Base-by-base conservation (phyloP, 179 eudicot species). In the Actinidia arguta region DNA sequence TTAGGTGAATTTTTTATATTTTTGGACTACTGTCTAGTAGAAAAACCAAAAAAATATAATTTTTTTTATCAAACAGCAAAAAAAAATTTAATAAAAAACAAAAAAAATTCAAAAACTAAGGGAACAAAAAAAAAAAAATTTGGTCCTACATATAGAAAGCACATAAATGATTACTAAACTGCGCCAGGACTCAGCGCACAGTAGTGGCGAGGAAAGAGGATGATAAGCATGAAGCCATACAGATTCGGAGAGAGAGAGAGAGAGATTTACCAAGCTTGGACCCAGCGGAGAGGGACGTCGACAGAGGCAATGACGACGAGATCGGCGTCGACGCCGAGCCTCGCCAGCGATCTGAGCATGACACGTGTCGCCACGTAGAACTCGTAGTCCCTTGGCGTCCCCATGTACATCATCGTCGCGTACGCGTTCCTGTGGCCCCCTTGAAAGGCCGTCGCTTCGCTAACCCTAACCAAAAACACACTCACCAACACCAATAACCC, bases 361-460 rank as follows among this genome's bases (percentile, higher is more conserved):
- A 96, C 99, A 80, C 99, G 96, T 51, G 93, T 89, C 56, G 98
- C 99, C 8, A 95, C 86, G 78, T 95, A 96, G 83, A 91, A 96
- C 89, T 96, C 99, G 82, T 93, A 95, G 86, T 96, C 99, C 48
- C 99, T 88, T 2, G 98, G 99, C n/a, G 99, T 96, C 44, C 99
- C 99, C 98, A 95, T 93, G 82, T 96, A 96, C 98, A 96, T 96
- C 97, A 92, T 95, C 80, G 98, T 85, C 20, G 96, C 98, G 64
- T 95, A 95, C 1, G 98, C 98, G 75, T 95, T 93, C 82, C 78
- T 85, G 77, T 82, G 78, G 81, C 59, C 82, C 31, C 58, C 54
- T 24, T 59, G 27, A 55, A 51, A 13, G 75, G 71, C 61, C 51
- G 80, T 14, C 62, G 72, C 63, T 78, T 24, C 78, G 20, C n/a